Evolutionary conservation across 805 yeast species (phyloP), one percentile per base, ranked within the genome.

Genomic region (baker's yeast (Saccharomyces cerevisiae)): DNA sequence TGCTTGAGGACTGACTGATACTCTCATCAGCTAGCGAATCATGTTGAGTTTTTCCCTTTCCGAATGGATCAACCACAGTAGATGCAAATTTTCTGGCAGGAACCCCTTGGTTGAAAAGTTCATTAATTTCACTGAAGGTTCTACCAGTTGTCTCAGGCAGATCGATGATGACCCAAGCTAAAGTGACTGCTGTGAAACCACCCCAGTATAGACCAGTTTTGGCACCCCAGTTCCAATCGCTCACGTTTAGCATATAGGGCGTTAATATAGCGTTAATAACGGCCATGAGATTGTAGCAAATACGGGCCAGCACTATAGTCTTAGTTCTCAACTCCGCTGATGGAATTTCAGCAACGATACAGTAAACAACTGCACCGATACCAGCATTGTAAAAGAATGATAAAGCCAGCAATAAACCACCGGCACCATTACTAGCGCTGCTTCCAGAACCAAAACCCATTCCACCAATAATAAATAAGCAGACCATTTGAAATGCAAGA

Each of bases 81-180:
- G 53, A 51, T 53, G 66, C 68, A 69, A 78, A 78, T 60, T 74
- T 68, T 67, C 82, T 76, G 4, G 82, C 80, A 13, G 79, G 76
- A 55, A 77, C 60, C 6, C 61, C 53, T 53, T 61, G 64, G 43
- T 65, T 72, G 68, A 82, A 83, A 70, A 83, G 69, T 52, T 71
- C 69, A 66, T 82, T 87, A 63, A 83, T 70, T 62, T 83, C 87
- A 50, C 81, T 84, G 62, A 73, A 81, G 0, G 86, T 79, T 65
- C 83, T 74, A 51, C 76, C 77, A 59, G 73, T 73, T 28, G 85
- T 79, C 65, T 83, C 88, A 8, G 88, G 87, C 51, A 82, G 70
- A 51, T 79, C 76, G 66, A 79, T 76, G 66, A 69, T 76, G 32
- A 73, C 68, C 80, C 81, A 79, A 46, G 70, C 57, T 6, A 74